Conservation (phyloP, 495 filamentous ascomycete genomes). For the Xylaria castorea region DNA sequence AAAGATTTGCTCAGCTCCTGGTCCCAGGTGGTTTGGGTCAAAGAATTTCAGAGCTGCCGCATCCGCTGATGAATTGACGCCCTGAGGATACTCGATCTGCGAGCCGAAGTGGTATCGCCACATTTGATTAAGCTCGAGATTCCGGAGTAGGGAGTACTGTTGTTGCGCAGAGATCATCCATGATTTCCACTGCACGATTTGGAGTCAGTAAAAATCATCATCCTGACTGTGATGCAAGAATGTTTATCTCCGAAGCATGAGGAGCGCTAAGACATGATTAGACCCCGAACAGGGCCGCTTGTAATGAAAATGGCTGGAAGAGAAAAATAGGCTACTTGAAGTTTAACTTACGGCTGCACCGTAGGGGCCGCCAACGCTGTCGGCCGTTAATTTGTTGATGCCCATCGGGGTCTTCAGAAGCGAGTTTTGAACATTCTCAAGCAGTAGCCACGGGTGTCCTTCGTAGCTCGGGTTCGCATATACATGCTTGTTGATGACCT, state of each 20-base stretch:
- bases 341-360: conserved; percentile 14
- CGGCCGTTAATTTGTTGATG: conserved; percentile 31
- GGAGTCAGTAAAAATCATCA: conserved; percentile 14
- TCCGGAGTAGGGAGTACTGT: conserved; percentile 61
- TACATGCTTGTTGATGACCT: conserved; percentile 36
- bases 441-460: conserved; percentile 54
- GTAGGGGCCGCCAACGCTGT: conserved; percentile 18
- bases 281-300: background rate
- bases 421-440: conserved; percentile 40
- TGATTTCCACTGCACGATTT: conserved; percentile 44
- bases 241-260: background rate
- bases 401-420: conserved; percentile 51
- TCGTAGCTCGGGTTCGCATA: conserved; percentile 39
- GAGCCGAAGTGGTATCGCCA: conserved; percentile 57
- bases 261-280: background rate
- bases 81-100: conserved; percentile 30
- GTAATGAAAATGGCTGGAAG: background rate
- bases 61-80: conserved; percentile 24
- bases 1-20: conserved; percentile 50
- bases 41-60: conserved; percentile 26
- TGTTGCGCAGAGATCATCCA: conserved; percentile 62
- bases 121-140: conserved; percentile 55
- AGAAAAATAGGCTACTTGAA: background rate
- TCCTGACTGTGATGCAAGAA: too few relatives aligned
- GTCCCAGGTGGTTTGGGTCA: conserved; percentile 25